phyloP scores from a whole-genome alignment of 164 flowering plant species.

The Amborella trichopoda region DNA sequence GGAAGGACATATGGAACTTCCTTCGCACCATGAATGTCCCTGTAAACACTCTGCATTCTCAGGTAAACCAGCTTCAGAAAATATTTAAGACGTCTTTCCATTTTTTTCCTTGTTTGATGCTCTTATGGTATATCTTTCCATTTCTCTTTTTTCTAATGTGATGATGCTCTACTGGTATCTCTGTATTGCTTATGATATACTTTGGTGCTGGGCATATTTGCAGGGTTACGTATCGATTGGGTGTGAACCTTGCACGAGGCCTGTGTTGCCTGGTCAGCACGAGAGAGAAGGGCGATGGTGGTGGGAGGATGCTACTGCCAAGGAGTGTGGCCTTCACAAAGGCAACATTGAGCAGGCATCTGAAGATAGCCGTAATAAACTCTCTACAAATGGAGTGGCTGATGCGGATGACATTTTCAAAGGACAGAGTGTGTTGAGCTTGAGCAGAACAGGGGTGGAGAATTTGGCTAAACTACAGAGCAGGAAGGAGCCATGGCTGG shows the following conservation, averaged over 20 bases:
- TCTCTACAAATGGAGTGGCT: slow-evolving; percentile 21
- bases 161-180: no score
- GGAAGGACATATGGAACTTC: slow-evolving; percentile 71
- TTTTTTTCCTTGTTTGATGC: no score
- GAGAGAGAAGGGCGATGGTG: slow-evolving; percentile 99
- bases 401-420: slow-evolving; percentile 44
- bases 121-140: no score
- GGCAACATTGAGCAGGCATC: slow-evolving; percentile 50
- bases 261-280: slow-evolving; percentile 89
- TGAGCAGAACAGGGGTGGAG: slow-evolving; percentile 71
- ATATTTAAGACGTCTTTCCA: no score
- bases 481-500: slow-evolving; percentile 73
- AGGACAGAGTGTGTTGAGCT: slow-evolving; percentile 31
- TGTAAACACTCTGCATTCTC: slow-evolving; percentile 64
- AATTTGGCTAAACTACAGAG: slow-evolving; percentile 50
- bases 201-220: no score
- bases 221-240: slow-evolving; percentile 81
- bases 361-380: slow-evolving; percentile 31
- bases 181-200: no score
- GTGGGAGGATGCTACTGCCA: slow-evolving; percentile 99
- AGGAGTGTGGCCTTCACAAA: slow-evolving; percentile 98
- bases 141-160: no score
- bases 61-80: no score
- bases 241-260: slow-evolving; percentile 96
- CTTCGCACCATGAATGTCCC: slow-evolving; percentile 82